Evolutionary conservation across 1,284 basidiomycete genomes (phyloP).

Genomic region (Fistulina hepatica): DNA sequence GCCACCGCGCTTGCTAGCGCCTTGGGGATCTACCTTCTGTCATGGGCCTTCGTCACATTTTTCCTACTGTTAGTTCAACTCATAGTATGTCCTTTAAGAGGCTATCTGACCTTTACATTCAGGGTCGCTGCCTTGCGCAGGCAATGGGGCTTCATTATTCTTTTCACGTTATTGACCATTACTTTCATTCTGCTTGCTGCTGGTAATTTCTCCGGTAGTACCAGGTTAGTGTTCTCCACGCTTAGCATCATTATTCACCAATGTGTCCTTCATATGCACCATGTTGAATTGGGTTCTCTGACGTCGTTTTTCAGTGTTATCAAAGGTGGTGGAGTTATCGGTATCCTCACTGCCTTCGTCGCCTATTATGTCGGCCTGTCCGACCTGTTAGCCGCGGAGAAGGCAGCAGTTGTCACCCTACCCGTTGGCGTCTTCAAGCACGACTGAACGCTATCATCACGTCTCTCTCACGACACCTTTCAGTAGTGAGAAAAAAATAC

Average conservation of each 20-base stretch:
- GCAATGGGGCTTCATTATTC: constrained; percentile 43
- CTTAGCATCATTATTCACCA: background rate
- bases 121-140: constrained; percentile 46
- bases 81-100: background rate
- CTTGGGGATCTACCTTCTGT: constrained; percentile 54
- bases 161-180: constrained; percentile 54
- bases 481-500: too few species aligned
- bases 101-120: constrained; percentile 1
- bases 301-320: constrained; percentile 22
- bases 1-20: constrained; percentile 40
- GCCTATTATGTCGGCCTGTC: constrained; percentile 62
- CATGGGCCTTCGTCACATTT: constrained; percentile 65
- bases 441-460: too few species aligned
- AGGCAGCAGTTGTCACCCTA: constrained; percentile 34
- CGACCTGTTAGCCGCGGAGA: constrained; percentile 46
- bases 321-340: constrained; percentile 66
- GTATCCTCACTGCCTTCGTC: constrained; percentile 54
- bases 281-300: too few species aligned
- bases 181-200: constrained; percentile 45
- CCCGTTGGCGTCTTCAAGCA: too few species aligned
- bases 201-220: constrained; percentile 26
- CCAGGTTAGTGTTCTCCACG: constrained; percentile 15
- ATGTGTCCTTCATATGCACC: constrained; percentile 17
- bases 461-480: too few species aligned
- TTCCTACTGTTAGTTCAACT: constrained; percentile 39